Percentiles rank a stretch among this genome's conserved stretches.
Evolutionary conservation across 192 early-diverging fungal species (phyloP).

Genomic region (Obelidium mucronatum): DNA sequence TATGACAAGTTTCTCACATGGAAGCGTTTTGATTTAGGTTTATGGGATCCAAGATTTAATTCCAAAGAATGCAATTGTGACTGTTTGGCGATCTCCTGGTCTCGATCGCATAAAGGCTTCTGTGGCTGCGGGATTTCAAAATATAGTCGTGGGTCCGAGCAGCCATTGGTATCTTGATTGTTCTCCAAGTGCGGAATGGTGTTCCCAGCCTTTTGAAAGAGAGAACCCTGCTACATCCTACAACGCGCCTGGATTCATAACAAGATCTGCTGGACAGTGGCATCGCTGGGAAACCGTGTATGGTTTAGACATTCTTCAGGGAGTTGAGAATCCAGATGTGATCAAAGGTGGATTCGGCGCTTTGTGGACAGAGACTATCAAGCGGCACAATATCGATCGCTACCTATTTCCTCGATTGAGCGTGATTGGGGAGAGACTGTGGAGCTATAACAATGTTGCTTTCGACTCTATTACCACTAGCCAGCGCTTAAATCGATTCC

Average conservation of each 20-base stretch:
- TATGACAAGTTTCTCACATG: neutral
- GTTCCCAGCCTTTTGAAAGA: neutral
- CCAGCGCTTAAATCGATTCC: conserved; percentile 7
- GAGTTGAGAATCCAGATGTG: neutral
- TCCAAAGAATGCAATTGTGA: conserved; percentile 19
- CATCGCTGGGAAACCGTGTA: conserved; percentile 42
- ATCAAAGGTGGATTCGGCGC: conserved; percentile 35
- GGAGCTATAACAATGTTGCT: conserved; percentile 14
- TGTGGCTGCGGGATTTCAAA: neutral
- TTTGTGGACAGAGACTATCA: conserved; percentile 25
- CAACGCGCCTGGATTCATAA: neutral
- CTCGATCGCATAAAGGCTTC: neutral
- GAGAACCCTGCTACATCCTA: neutral
- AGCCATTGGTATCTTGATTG: conserved; percentile 19
- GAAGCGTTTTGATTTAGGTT: neutral
- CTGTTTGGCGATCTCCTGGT: conserved; percentile 8
- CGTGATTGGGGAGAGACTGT: conserved; percentile 40
- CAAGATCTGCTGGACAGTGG: conserved; percentile 15
- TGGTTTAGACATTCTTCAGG: conserved; percentile 30
- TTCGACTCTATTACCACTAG: neutral
- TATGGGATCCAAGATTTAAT: neutral
- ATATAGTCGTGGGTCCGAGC: neutral
- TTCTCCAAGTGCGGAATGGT: neutral
- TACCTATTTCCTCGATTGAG: conserved; percentile 16
- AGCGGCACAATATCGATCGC: conserved; percentile 15